Base-by-base conservation (phyloP, 139 green algal genomes). In the Tetraselmis chui region DNA sequence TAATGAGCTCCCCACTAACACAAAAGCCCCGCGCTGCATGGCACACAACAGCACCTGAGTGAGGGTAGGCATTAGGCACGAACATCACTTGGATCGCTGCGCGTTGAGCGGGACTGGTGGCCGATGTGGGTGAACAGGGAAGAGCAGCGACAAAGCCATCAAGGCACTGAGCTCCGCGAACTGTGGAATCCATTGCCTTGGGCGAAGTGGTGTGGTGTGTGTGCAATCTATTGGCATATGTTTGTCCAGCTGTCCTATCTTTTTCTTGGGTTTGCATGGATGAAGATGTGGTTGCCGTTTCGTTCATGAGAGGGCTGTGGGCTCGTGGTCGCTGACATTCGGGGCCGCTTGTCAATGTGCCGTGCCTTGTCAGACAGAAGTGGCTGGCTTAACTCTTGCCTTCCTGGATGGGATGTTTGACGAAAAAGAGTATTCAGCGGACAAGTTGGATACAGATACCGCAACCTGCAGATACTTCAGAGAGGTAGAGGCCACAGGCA, bases 321-420 rank as follows among this genome's bases (percentile, higher is more conserved):
- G n/a, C n/a, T n/a, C n/a, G n/a, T n/a, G n/a, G n/a, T n/a, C n/a
- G n/a, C n/a, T n/a, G n/a, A n/a, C n/a, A n/a, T n/a, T n/a, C n/a
- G n/a, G n/a, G n/a, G n/a, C n/a, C n/a, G n/a, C n/a, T n/a, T n/a
- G n/a, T n/a, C n/a, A n/a, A n/a, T n/a, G n/a, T n/a, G n/a, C n/a
- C n/a, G n/a, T n/a, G n/a, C n/a, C n/a, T n/a, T n/a, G n/a, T 32
- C 84, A 93, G 89, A 85, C 76, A 1, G 67, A 59, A 0, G 32
- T 97, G 26, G 59, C 83, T 26, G 92, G 91, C 1, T 82, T 98
- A 27, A 90, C 82, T 1, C 86, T 98, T 5, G 94, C 93, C 11
- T 97, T 91, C 81, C 84, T 98, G 58, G 94, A 97, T 76, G 94
- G 94, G n/a, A 85, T 27, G 45, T 67, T 77, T 25, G 23, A 29